Base-by-base conservation (phyloP, 2,329 filamentous ascomycete species). In the Hymenoscyphus fraxineus region DNA sequence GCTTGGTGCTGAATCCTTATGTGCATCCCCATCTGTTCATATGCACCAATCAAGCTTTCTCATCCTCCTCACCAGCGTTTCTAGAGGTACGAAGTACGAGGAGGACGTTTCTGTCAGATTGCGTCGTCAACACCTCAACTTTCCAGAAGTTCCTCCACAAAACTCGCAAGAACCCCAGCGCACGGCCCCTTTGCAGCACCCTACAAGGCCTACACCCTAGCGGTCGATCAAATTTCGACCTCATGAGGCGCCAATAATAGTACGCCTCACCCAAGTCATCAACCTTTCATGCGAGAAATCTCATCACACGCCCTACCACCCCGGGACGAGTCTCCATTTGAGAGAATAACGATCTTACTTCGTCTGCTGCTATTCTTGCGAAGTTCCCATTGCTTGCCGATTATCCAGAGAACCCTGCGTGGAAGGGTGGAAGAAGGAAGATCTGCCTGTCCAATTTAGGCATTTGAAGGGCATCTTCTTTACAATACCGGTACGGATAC, bases 211-310 rank as follows among this genome's bases (percentile, higher is more conserved):
- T 35, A 35, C 35, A 54, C 47, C 47, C 47, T 54, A 54, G 47
- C 19, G 47, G 47, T 54, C 47, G 47, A 54, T 54, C 47, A 54
- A 22, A 15, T 54, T 27, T 54, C 22, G 47, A 54, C 19, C 47
- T 54, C 47, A 54, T 59, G 58, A 41, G 44, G 44, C 44, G 44
- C n/a, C 22, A 27, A 57, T 16, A 27, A 35, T 58, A 13, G 44
- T 7, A n/a, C 31, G 32, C 32, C 31, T 57, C 55, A 57, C 12
- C 55, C 22, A 58, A 35, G 1, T 9, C 7, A 51, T 22, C 44
- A 35, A 22, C 47, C 2, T 27, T 51, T 27, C 44, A 51, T 22
- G 44, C 44, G 44, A 51, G 44, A 27, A 54, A 27, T 27, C 10
- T 54, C 47, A 51, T 51, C 44, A 27, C 19, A 22, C 44, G 47